Conservation (phyloP, 1,284 basidiomycete genomes). For the Ustilago tritici region DNA sequence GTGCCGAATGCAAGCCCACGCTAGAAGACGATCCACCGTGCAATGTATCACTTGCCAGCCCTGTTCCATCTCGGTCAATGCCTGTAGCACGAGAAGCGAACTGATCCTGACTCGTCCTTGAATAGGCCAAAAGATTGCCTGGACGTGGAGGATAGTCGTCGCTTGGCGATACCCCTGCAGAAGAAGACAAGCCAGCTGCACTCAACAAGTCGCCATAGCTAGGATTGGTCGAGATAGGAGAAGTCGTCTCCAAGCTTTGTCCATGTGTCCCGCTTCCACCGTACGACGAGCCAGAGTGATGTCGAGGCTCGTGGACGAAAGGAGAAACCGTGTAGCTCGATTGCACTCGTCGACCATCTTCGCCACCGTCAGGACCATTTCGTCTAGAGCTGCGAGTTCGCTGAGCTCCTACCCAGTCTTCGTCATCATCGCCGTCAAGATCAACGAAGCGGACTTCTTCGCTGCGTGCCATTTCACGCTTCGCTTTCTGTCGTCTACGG, state of each 20-base stretch:
- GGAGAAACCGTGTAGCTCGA: conserved; percentile 49
- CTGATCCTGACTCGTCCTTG: conserved; percentile 26
- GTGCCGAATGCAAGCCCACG: conserved; percentile 21
- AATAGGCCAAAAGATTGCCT: conserved; percentile 21
- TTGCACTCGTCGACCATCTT: conserved; percentile 2
- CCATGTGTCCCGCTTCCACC: conserved; percentile 7
- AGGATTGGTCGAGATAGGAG: conserved; percentile 23
- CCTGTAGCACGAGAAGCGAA: conserved; percentile 16
- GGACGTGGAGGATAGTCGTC: conserved; percentile 23
- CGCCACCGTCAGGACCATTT: neutral
- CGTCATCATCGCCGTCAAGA: conserved; percentile 57
- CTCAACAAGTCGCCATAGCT: conserved; percentile 43
- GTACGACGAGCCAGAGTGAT: conserved; percentile 12
- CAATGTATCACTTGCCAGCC: neutral
- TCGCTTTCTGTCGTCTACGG: conserved; percentile 43
- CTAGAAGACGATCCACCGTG: conserved; percentile 5
- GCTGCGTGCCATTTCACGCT: conserved; percentile 47
- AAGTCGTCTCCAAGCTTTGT: conserved; percentile 43
- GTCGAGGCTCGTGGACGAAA: conserved; percentile 48
- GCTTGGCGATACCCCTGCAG: conserved; percentile 13
- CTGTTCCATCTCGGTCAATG: conserved; percentile 2
- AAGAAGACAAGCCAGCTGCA: conserved; percentile 20
- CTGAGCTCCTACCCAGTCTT: conserved; percentile 11
- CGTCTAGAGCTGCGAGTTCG: conserved; percentile 17
- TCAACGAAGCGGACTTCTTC: conserved; percentile 59